Evolutionary conservation across 495 filamentous ascomycete genomes (phyloP).

Genomic region (Xylaria scruposa): DNA sequence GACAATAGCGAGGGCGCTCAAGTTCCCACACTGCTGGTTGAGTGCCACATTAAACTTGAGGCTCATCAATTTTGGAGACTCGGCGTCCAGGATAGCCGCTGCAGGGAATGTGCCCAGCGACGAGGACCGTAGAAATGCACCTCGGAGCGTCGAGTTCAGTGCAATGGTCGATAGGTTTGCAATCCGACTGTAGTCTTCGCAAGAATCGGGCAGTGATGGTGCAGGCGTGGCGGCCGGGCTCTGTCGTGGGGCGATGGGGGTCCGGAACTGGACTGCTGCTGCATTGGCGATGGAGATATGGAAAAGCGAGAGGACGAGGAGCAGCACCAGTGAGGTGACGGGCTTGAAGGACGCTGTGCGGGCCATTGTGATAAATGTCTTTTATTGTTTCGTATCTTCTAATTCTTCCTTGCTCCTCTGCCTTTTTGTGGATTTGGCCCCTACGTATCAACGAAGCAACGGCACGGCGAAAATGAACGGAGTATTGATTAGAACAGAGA

Average conservation of each 20-base stretch:
- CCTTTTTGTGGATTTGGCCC: constrained; percentile 13
- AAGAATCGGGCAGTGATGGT: constrained; percentile 22
- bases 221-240: constrained; percentile 16
- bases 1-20: constrained; percentile 35
- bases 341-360: constrained; percentile 9
- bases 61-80: constrained; percentile 32
- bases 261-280: constrained; percentile 22
- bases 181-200: constrained; percentile 37
- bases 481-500: constrained; percentile 2
- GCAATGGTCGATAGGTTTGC: constrained; percentile 40
- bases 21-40: constrained; percentile 43
- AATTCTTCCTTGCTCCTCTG: neutral
- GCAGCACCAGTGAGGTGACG: constrained; percentile 15
- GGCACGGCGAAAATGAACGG: constrained; percentile 8
- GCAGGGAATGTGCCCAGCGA: constrained; percentile 37
- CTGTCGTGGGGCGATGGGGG: constrained; percentile 15
- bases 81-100: constrained; percentile 38
- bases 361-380: constrained; percentile 10
- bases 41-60: constrained; percentile 37
- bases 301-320: constrained; percentile 9
- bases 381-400: constrained; percentile 3
- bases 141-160: constrained; percentile 41
- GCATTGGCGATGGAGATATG: constrained; percentile 16
- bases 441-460: constrained; percentile 18
- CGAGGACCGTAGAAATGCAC: constrained; percentile 40